These are phyloP conservation scores for Escallonia rubra DNA, from an alignment of 129 eudicot genomes.

Conservation along the genomic window DNA sequence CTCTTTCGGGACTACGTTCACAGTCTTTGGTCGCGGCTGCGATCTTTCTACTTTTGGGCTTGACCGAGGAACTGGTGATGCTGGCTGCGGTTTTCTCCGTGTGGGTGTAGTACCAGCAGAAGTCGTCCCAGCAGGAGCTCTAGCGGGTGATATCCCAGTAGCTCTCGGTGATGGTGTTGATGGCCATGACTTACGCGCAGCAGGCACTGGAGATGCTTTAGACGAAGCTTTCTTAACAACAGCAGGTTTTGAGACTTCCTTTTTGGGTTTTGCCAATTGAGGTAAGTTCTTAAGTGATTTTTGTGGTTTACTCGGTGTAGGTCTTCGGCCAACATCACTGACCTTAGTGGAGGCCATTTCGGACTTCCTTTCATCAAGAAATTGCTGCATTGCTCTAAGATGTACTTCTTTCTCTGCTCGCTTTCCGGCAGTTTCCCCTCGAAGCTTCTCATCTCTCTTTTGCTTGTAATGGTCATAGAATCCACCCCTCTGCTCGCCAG, in stretches of 20 bases:
- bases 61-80: conserved; percentile 39
- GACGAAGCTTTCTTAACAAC: conserved; percentile 44
- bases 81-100: conserved; percentile 55
- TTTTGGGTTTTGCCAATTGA: conserved; percentile 35
- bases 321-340: conserved; percentile 36
- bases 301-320: conserved; percentile 30
- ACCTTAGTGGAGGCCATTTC: conserved; percentile 37
- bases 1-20: conserved; percentile 41
- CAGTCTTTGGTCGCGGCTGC: conserved; percentile 31
- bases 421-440: conserved; percentile 43
- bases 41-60: conserved; percentile 53
- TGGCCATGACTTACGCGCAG: conserved; percentile 88
- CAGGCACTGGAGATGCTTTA: conserved; percentile 56
- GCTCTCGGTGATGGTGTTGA: conserved; percentile 63
- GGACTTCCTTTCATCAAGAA: conserved; percentile 57
- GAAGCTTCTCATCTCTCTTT: conserved; percentile 67
- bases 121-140: conserved; percentile 34
- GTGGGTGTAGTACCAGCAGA: conserved; percentile 41
- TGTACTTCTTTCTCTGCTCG: conserved; percentile 60
- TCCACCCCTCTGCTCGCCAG: conserved; percentile 53
- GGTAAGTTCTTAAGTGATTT: conserved; percentile 33
- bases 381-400: conserved; percentile 43
- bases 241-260: conserved; percentile 43
- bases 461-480: conserved; percentile 57
- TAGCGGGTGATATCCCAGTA: conserved; percentile 50